Conservation (phyloP, 2,329 filamentous ascomycete genomes). For the Monosporascus sp. region DNA sequence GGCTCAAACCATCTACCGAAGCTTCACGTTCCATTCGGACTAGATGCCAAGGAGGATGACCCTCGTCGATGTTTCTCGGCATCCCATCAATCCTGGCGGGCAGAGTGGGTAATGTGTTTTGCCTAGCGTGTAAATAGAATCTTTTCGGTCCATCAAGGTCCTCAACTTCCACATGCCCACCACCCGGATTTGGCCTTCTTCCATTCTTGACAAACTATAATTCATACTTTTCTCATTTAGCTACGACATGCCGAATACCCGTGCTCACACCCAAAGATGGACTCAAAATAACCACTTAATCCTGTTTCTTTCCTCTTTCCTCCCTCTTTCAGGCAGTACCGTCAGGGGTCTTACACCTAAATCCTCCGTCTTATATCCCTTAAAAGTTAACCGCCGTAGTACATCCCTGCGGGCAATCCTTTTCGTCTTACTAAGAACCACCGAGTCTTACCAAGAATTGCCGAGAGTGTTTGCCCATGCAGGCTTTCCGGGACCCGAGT, state of each 20-base stretch:
- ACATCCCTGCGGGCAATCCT: neutral
- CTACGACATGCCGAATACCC: neutral
- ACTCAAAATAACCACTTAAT: neutral
- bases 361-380: too few relatives aligned
- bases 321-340: neutral
- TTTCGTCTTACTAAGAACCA: too few relatives aligned
- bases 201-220: neutral
- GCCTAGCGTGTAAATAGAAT: neutral
- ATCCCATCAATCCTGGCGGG: neutral
- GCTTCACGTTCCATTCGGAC: too few relatives aligned
- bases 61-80: too few relatives aligned
- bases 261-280: neutral
- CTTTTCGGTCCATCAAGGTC: constrained; percentile 5
- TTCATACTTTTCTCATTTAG: neutral
- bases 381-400: too few relatives aligned
- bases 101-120: neutral
- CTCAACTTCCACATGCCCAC: constrained; percentile 4
- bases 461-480: neutral
- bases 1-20: too few relatives aligned
- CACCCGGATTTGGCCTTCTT: neutral
- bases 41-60: too few relatives aligned
- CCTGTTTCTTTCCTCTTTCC: neutral
- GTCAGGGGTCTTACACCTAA: neutral
- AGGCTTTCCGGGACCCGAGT: neutral
- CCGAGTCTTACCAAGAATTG: too few relatives aligned